phyloP scores from a whole-genome alignment of 2,329 filamentous ascomycete species.

The Pseudonectria foliicola region DNA sequence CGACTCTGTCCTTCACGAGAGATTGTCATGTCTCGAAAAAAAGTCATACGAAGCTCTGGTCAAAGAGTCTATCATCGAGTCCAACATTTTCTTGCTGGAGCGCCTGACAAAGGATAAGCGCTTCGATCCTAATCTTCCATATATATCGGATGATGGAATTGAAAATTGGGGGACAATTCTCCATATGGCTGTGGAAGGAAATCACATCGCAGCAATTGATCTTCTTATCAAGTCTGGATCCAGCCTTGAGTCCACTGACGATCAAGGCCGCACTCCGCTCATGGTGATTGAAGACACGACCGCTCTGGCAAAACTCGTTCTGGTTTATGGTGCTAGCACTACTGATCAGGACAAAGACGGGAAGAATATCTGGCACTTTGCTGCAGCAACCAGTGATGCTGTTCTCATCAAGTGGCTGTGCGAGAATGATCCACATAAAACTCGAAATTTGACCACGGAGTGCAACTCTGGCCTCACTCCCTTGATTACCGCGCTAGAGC shows the following conservation, averaged over 20 bases:
- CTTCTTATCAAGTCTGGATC: constrained; percentile 21
- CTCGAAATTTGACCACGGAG: constrained; percentile 19
- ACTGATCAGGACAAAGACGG: constrained; percentile 23
- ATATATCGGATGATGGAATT: constrained; percentile 4
- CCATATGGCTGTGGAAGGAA: constrained; percentile 24
- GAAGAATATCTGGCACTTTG: constrained; percentile 32
- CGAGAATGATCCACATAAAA: constrained; percentile 21
- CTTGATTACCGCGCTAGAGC: constrained; percentile 23
- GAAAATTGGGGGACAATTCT: constrained; percentile 20
- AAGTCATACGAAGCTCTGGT: constrained; percentile 14
- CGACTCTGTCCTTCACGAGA: neutral
- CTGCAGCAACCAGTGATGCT: constrained; percentile 26
- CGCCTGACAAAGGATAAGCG: constrained; percentile 23
- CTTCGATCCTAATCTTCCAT: constrained; percentile 23
- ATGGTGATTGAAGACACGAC: constrained; percentile 24
- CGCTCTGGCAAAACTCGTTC: constrained; percentile 21
- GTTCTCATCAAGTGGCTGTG: constrained; percentile 24
- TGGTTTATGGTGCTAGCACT: constrained; percentile 19
- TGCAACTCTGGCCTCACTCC: constrained; percentile 22
- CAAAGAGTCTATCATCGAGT: constrained; percentile 19
- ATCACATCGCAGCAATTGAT: constrained; percentile 19
- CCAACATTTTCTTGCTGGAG: constrained; percentile 16
- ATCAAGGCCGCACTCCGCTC: constrained; percentile 27
- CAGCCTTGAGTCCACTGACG: constrained; percentile 22
- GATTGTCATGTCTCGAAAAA: constrained; percentile 11